phyloP scores from a whole-genome alignment of 2,329 filamentous ascomycete species.

The Curvularia sp. region DNA sequence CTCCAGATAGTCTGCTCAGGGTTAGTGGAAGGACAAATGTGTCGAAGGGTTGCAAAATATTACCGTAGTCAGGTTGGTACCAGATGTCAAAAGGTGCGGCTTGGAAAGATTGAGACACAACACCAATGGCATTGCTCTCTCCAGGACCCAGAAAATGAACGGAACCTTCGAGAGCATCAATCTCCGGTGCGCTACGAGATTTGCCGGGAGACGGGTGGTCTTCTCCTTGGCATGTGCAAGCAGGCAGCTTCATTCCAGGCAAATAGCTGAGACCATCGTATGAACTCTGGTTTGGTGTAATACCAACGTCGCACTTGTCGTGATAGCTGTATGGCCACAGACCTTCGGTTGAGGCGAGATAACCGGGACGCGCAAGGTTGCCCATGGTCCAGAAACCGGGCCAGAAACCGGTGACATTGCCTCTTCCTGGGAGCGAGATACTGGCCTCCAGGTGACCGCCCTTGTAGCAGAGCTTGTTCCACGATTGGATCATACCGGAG shows the following conservation, averaged over 20 bases:
- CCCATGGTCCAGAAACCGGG: constrained; percentile 80
- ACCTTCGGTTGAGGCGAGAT: constrained; percentile 73
- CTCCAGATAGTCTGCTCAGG: constrained; percentile 64
- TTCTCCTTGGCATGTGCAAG: constrained; percentile 69
- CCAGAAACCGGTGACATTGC: constrained; percentile 74
- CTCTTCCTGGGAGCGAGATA: constrained; percentile 71
- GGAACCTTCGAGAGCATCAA: constrained; percentile 75
- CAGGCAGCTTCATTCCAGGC: constrained; percentile 73
- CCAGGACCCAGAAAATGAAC: constrained; percentile 60
- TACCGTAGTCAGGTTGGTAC: constrained; percentile 67
- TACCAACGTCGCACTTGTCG: constrained; percentile 72
- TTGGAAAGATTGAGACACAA: constrained; percentile 71
- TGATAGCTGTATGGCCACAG: constrained; percentile 78
- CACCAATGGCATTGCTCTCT: constrained; percentile 62
- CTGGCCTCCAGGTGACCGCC: constrained; percentile 73
- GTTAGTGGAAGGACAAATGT: constrained; percentile 19
- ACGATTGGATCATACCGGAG: constrained; percentile 77
- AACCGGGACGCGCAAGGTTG: constrained; percentile 73
- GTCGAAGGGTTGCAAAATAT: constrained; percentile 16
- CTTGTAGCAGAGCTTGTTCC: constrained; percentile 77
- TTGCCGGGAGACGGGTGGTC: constrained; percentile 72
- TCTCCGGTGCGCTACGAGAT: constrained; percentile 73
- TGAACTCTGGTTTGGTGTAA: constrained; percentile 75
- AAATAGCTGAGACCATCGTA: constrained; percentile 70
- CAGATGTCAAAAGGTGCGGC: constrained; percentile 74